Base-by-base conservation (phyloP, 2,329 filamentous ascomycete species). In the Lachnellula hyalina region DNA sequence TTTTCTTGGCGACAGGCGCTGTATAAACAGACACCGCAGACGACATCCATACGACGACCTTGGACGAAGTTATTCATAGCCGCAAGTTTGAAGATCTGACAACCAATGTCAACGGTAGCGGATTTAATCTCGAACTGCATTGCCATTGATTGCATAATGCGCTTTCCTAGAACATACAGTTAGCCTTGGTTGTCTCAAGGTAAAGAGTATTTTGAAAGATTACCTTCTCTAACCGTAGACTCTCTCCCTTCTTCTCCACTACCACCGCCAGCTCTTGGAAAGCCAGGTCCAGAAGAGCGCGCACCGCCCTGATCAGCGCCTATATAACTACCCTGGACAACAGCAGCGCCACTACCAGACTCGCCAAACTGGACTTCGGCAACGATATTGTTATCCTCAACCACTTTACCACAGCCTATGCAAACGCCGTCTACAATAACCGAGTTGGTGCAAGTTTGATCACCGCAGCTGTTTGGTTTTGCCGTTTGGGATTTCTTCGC, bases 311-410 rank as follows among this genome's bases (percentile, higher is more conserved):
- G 90, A 70, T 92, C 89, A 56, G 90, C 89, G 52, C 85, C 87
- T 57, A 99, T 84, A 68, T 87, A 95, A 59, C 86, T 92, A 70
- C 94, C 94, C 70, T 96, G 90, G 17, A 96, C 90, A 49, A 95
- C 82, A 51, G 93, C 92, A 48, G 89, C 90, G 65, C 94, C 94
- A 35, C 84, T 85, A 0, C 89, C 84, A 28, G 84, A 87, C 75
- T 99, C 93, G 61, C 91, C 91, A 67, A 97, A 99, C 21, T 86
- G 86, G 59, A 97, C 83, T 71, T 99, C 94, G 48, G 90, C 83
- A 55, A 96, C 92, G 59, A 97, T 96, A 67, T 95, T 91, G 68
- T 84, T 86, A 68, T 95, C 88, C 63, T 89, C 86, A 53, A 93
- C 83, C 62, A 96, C 84, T 57, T 84, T 86, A 79, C 91, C 93